A percentile compares a stretch with the other conserved stretches of the same genome.
These are phyloP conservation scores for Wilcoxina mikolae DNA, from an alignment of 495 filamentous ascomycete genomes.

Conservation along the genomic window DNA sequence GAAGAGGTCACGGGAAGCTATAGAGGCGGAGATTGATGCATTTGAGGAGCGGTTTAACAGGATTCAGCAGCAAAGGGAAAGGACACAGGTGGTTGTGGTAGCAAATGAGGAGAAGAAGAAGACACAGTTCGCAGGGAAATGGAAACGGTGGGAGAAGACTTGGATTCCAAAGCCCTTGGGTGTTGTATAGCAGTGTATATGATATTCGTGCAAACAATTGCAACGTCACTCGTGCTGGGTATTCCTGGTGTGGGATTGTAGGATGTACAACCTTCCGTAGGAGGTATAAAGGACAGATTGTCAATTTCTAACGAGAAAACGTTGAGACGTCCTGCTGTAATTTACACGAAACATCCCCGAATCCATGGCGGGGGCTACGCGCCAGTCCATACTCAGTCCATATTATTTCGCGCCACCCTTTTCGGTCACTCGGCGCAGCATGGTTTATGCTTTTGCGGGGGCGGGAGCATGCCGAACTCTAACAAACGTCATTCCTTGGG, in stretches of 20 bases:
- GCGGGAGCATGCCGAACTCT: too few species aligned
- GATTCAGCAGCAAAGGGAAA: constrained; percentile 12
- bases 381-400: too few species aligned
- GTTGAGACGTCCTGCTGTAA: too few species aligned
- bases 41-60: constrained; percentile 20
- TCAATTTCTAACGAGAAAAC: neutral
- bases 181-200: constrained; percentile 31
- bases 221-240: neutral
- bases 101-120: neutral
- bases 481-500: too few species aligned
- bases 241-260: neutral
- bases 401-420: too few species aligned
- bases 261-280: neutral
- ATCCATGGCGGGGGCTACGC: too few species aligned
- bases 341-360: too few species aligned
- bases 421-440: too few species aligned
- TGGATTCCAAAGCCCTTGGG: constrained; percentile 53
- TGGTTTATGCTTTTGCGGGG: too few species aligned
- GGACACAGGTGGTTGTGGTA: neutral
- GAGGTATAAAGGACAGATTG: neutral
- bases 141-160: constrained; percentile 39
- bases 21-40: constrained; percentile 25
- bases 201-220: neutral
- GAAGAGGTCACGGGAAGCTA: constrained; percentile 9
- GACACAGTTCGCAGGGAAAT: constrained; percentile 27